A percentile compares a stretch with the other conserved stretches of the same genome.
These are phyloP conservation scores for Phialophora macrospora DNA, from an alignment of 2,329 filamentous ascomycete genomes.

Conservation along the genomic window DNA sequence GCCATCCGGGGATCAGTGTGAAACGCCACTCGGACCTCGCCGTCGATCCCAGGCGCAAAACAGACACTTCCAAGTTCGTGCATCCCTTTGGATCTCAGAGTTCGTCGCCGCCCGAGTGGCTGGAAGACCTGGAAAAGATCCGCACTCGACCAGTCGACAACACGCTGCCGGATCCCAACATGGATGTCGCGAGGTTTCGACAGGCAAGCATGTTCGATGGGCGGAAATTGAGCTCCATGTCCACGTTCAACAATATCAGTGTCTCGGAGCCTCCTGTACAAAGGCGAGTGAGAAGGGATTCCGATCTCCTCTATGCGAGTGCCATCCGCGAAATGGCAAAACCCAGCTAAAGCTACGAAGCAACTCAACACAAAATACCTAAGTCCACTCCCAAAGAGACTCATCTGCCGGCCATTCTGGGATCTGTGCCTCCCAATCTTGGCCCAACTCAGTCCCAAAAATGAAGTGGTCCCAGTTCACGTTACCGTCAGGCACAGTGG, in stretches of 20 bases:
- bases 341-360: neutral
- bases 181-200: conserved; percentile 4
- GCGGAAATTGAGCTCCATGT: conserved; percentile 8
- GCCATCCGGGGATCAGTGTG: neutral
- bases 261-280: conserved; percentile 13
- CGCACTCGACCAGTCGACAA: conserved; percentile 13
- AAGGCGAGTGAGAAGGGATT: conserved; percentile 14
- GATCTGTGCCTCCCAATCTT: conserved; percentile 30
- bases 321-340: conserved; percentile 21
- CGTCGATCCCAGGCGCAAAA: conserved; percentile 2
- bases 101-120: conserved; percentile 21
- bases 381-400: conserved; percentile 5
- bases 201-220: conserved; percentile 4
- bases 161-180: neutral
- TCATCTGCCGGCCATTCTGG: conserved; percentile 23
- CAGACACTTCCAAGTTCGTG: neutral
- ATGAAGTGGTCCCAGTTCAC: conserved; percentile 36
- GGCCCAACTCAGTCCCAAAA: conserved; percentile 33
- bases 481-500: conserved; percentile 15
- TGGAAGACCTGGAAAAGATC: conserved; percentile 19
- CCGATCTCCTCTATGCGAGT: conserved; percentile 24
- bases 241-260: conserved; percentile 7
- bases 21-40: conserved; percentile 4
- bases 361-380: neutral
- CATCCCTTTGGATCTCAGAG: neutral